These are phyloP conservation scores for Gossypium sturtianum DNA, from an alignment of 345 rosid genomes.

Conservation along the genomic window DNA sequence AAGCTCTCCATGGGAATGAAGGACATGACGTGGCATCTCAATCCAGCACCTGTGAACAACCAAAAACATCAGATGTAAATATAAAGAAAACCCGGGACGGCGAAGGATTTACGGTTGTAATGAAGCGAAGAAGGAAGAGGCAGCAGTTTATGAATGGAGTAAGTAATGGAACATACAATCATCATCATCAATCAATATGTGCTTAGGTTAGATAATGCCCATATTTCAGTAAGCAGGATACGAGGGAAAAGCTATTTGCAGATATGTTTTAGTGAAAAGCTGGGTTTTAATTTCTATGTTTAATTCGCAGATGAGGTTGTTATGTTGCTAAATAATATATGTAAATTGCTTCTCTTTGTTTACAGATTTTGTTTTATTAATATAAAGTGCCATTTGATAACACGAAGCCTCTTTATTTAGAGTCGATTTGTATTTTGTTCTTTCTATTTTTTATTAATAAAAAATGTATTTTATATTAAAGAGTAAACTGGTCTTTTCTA, in stretches of 20 bases:
- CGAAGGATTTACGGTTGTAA: conserved; percentile 67
- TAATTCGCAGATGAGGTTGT: neutral
- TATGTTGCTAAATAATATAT: neutral
- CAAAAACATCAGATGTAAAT: conserved; percentile 20
- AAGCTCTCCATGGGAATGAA: conserved; percentile 38
- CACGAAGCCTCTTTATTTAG: too few species aligned
- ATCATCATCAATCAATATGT: conserved; percentile 47
- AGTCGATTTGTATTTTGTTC: fast-evolving
- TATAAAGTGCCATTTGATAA: neutral
- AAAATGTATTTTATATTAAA: neutral
- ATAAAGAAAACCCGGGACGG: conserved; percentile 35
- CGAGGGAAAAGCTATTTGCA: neutral
- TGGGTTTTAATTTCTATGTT: neutral
- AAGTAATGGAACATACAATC: conserved; percentile 40
- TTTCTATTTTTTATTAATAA: neutral
- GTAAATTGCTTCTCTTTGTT: conserved; percentile 6
- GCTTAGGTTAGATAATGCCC: conserved; percentile 42
- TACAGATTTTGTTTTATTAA: conserved; percentile 4
- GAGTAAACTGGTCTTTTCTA: fast-evolving
- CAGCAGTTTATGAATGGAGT: conserved; percentile 43
- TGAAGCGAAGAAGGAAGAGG: conserved; percentile 54
- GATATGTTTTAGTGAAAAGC: neutral
- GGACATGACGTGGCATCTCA: conserved; percentile 21
- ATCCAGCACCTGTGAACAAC: conserved; percentile 20
- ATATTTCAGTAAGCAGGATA: neutral